Evolutionary conservation across 2,329 filamentous ascomycete genomes (phyloP).

Genomic region (Phaeophleospora eucalypticola): DNA sequence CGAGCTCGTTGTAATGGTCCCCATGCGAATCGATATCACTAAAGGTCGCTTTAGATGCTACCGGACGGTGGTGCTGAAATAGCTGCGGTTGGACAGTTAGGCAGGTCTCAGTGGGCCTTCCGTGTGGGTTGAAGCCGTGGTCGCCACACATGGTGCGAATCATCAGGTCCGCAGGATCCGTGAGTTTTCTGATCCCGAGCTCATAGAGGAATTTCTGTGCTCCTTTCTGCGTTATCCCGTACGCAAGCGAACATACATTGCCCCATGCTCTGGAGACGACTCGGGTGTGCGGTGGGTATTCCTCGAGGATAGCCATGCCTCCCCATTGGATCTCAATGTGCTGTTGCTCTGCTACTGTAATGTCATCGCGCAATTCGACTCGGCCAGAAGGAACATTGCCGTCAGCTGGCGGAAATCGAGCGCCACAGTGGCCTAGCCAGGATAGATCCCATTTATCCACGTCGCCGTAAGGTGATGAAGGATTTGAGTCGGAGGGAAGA

Average conservation of each 20-base stretch:
- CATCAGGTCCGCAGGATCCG: slow-evolving; percentile 33
- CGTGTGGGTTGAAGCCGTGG: too few relatives aligned
- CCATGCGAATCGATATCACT: slow-evolving; percentile 40
- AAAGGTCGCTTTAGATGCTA: slow-evolving; percentile 32
- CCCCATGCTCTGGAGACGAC: slow-evolving; percentile 40
- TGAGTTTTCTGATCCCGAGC: slow-evolving; percentile 40
- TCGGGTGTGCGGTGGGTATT: slow-evolving; percentile 36
- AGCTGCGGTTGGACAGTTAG: slow-evolving; percentile 41
- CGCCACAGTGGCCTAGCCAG: slow-evolving; percentile 33
- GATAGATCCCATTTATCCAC: slow-evolving; percentile 34
- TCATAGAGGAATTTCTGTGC: slow-evolving; percentile 42
- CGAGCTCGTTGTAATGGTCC: slow-evolving; percentile 26
- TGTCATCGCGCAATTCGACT: slow-evolving; percentile 18
- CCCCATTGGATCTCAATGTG: slow-evolving; percentile 17
- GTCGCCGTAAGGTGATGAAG: slow-evolving; percentile 36
- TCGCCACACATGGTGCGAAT: slow-evolving; percentile 26
- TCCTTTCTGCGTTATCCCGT: slow-evolving; percentile 43
- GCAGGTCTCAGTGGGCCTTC: slow-evolving; percentile 28
- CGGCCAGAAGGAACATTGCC: slow-evolving; percentile 25
- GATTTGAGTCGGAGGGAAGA: slow-evolving; percentile 18
- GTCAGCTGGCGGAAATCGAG: slow-evolving; percentile 9
- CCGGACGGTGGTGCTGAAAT: slow-evolving; percentile 43
- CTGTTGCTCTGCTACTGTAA: slow-evolving; percentile 16
- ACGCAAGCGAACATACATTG: slow-evolving; percentile 41
- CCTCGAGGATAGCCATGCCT: slow-evolving; percentile 5